These are phyloP conservation scores for Lepidium campestre DNA, from an alignment of 441 rosid species.

Conservation along the genomic window DNA sequence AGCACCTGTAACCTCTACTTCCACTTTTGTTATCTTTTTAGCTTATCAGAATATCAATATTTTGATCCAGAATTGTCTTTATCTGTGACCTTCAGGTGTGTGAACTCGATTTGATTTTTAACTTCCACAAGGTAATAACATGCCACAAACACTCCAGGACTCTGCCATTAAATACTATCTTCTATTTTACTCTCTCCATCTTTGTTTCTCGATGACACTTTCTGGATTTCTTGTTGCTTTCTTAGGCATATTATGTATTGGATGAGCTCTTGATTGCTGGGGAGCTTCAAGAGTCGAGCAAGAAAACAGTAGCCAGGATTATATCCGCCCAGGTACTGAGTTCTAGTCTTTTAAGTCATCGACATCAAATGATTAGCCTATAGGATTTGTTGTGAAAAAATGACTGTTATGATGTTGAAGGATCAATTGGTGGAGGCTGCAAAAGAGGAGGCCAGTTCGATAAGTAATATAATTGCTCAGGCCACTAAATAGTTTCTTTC, in stretches of 20 bases:
- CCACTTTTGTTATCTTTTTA: not conserved
- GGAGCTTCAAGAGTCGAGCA: constrained; percentile 97
- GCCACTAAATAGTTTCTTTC: constrained; percentile 40
- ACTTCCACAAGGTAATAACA: constrained; percentile 31
- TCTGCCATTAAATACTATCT: not conserved
- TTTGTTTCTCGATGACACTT: not conserved
- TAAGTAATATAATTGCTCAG: constrained; percentile 47
- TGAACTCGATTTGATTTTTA: constrained; percentile 33
- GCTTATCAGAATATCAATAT: not conserved
- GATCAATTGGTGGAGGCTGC: constrained; percentile 55
- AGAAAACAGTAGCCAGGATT: constrained; percentile 81
- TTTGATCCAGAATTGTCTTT: not conserved
- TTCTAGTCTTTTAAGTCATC: not conserved
- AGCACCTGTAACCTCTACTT: not conserved
- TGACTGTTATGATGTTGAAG: constrained; percentile 28
- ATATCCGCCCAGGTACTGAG: constrained; percentile 72
- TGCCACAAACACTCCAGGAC: not conserved
- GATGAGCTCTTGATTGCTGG: constrained; percentile 72
- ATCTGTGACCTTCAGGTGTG: constrained; percentile 22
- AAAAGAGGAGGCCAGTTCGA: constrained; percentile 49
- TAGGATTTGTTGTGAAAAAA: not conserved
- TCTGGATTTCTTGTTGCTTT: not conserved
- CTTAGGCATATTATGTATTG: constrained; percentile 28
- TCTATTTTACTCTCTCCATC: not conserved
- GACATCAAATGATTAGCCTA: not conserved